These are phyloP conservation scores for Shiraia bambusicola DNA, from an alignment of 2,329 filamentous ascomycete species.

Conservation along the genomic window DNA sequence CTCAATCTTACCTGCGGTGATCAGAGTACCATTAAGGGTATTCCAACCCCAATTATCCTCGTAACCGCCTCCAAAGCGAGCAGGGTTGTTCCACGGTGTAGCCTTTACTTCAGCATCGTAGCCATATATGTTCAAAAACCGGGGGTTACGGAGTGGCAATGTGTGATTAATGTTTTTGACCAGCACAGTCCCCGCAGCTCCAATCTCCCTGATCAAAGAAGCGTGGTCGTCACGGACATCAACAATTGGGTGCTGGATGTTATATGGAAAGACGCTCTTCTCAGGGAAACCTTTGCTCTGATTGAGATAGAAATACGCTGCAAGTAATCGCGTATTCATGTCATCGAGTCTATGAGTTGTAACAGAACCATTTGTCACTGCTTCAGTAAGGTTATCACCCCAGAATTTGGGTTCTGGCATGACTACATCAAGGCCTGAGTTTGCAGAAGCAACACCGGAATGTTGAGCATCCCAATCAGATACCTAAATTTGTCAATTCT, in stretches of 20 bases:
- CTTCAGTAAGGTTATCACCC: constrained; percentile 33
- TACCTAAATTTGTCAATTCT: constrained; percentile 5
- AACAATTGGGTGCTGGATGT: constrained; percentile 46
- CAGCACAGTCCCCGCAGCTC: constrained; percentile 44
- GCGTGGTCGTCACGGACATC: constrained; percentile 48
- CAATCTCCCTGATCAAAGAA: constrained; percentile 44
- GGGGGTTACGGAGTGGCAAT: constrained; percentile 52
- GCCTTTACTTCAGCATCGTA: constrained; percentile 43
- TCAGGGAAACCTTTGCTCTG: constrained; percentile 41
- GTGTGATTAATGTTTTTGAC: constrained; percentile 58
- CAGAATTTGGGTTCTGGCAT: constrained; percentile 40
- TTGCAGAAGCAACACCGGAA: constrained; percentile 47
- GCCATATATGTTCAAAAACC: constrained; percentile 43
- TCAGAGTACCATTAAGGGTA: constrained; percentile 46
- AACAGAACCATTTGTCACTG: constrained; percentile 33
- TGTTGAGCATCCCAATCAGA: constrained; percentile 51
- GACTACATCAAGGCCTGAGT: constrained; percentile 53
- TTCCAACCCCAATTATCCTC: constrained; percentile 43
- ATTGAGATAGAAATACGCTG: constrained; percentile 38
- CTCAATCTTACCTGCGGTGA: constrained; percentile 33
- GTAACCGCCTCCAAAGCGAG: constrained; percentile 43
- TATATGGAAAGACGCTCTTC: constrained; percentile 24
- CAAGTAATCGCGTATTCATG: constrained; percentile 35
- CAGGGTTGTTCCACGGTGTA: constrained; percentile 41
- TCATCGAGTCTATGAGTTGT: constrained; percentile 28